phyloP scores from a whole-genome alignment of 768 basidiomycete genomes.

The Hericium rajendrae region DNA sequence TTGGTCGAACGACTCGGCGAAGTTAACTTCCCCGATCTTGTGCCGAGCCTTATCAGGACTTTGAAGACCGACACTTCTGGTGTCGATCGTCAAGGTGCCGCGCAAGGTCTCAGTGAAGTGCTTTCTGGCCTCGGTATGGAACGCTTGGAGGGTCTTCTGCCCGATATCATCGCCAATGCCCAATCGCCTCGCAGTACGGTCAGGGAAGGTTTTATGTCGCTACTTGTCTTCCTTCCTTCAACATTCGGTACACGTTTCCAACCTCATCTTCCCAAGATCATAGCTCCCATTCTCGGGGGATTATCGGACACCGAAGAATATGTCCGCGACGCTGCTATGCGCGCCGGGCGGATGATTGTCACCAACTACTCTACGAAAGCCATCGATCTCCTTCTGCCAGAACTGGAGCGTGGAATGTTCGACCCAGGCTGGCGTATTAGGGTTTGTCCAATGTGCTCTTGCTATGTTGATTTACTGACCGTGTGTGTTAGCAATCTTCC shows the following conservation, averaged over 20 bases:
- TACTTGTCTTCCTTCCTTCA: slow-evolving; percentile 89
- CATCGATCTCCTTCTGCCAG: slow-evolving; percentile 87
- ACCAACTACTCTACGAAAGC: slow-evolving; percentile 88
- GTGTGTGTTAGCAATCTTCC: slow-evolving; percentile 68
- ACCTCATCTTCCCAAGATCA: slow-evolving; percentile 91
- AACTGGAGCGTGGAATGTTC: slow-evolving; percentile 92
- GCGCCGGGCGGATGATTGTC: slow-evolving; percentile 97
- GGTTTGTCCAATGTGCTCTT: slow-evolving; percentile 33
- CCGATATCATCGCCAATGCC: slow-evolving; percentile 88
- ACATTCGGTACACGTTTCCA: slow-evolving; percentile 96
- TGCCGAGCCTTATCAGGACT: slow-evolving; percentile 78
- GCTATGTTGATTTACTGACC: background rate
- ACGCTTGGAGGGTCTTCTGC: slow-evolving; percentile 84
- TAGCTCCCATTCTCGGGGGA: slow-evolving; percentile 84
- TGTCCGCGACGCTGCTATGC: slow-evolving; percentile 95
- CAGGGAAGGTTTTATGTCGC: slow-evolving; percentile 96
- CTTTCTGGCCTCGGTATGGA: slow-evolving; percentile 97
- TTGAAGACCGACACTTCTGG: slow-evolving; percentile 90
- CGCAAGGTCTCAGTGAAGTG: slow-evolving; percentile 93
- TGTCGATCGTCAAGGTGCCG: slow-evolving; percentile 95
- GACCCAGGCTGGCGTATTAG: slow-evolving; percentile 92
- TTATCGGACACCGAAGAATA: slow-evolving; percentile 90
- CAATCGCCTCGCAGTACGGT: slow-evolving; percentile 85
- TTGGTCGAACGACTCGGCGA: slow-evolving; percentile 97
- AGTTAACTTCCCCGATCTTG: slow-evolving; percentile 88